Conservation (phyloP, 176 grass and related monocot genomes). For the Juncus effusus region DNA sequence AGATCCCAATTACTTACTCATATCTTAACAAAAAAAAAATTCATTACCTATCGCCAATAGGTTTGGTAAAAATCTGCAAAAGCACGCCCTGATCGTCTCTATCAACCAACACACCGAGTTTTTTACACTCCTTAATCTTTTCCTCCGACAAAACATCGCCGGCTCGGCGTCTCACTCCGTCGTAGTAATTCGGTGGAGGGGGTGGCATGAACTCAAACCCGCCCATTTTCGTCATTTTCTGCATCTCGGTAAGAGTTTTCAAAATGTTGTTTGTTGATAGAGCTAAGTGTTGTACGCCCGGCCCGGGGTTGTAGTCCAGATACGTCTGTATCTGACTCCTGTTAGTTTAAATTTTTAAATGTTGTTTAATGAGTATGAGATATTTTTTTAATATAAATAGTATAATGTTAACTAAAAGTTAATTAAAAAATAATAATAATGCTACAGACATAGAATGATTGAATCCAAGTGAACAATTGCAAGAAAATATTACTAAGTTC, state of each 20-base stretch:
- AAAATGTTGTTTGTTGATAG: slow-evolving; percentile 64
- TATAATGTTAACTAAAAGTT: too few species aligned
- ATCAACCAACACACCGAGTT: slow-evolving; percentile 81
- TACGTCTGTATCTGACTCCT: slow-evolving; percentile 96
- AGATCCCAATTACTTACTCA: too few species aligned
- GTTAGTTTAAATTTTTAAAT: background rate
- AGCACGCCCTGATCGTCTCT: slow-evolving; percentile 92
- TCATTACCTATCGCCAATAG: slow-evolving; percentile 79
- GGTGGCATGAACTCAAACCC: slow-evolving; percentile 78
- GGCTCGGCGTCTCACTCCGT: slow-evolving; percentile 55
- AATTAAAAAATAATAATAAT: too few species aligned
- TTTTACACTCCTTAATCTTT: slow-evolving; percentile 80
- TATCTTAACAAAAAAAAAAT: too few species aligned
- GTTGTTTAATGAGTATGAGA: too few species aligned
- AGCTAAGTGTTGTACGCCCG: slow-evolving; percentile 94
- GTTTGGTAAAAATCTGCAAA: slow-evolving; percentile 96
- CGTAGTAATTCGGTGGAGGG: slow-evolving; percentile 57
- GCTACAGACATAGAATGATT: too few species aligned
- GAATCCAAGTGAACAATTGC: too few species aligned
- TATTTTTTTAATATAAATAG: too few species aligned
- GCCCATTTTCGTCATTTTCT: slow-evolving; percentile 38
- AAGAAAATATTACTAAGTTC: too few species aligned
- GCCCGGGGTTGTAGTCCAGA: slow-evolving; percentile 81
- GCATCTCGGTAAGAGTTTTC: slow-evolving; percentile 72
- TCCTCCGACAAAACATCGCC: slow-evolving; percentile 71